These are phyloP conservation scores for Heliamphora exappendiculata DNA, from an alignment of 148 eudicot species.

Conservation along the genomic window DNA sequence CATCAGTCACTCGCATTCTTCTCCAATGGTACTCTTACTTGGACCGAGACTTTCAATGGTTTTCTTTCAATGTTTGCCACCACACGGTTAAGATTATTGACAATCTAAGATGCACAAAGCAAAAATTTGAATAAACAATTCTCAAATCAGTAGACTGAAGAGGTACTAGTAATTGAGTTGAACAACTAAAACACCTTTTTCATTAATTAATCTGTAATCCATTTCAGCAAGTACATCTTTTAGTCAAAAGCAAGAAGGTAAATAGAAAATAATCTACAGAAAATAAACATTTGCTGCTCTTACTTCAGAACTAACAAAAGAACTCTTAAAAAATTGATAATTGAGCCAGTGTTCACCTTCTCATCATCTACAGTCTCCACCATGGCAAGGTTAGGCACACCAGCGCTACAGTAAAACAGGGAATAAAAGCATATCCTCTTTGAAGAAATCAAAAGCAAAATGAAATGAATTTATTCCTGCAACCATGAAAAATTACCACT, in stretches of 20 bases:
- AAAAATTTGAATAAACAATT: not conserved
- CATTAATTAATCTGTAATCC: not conserved
- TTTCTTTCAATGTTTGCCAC: slow-evolving; percentile 71
- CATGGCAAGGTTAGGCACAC: slow-evolving; percentile 84
- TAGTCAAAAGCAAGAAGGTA: not conserved
- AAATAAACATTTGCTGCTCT: not conserved
- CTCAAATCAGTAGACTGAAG: not conserved
- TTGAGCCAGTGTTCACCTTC: slow-evolving; percentile 45
- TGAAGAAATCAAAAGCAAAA: slow-evolving; percentile 5
- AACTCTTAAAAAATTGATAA: not conserved
- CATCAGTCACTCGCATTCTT: slow-evolving; percentile 56
- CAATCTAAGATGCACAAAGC: slow-evolving; percentile 50
- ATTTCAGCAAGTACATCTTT: not conserved
- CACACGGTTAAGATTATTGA: slow-evolving; percentile 81
- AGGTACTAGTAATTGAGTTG: not conserved
- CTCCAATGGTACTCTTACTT: slow-evolving; percentile 98
- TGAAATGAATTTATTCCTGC: too few species aligned
- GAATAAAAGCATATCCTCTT: slow-evolving; percentile 2
- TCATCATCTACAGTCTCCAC: slow-evolving; percentile 96
- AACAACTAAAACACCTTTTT: not conserved
- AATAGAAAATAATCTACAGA: not conserved
- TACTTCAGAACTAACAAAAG: slow-evolving; percentile 1
- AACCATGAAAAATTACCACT: too few species aligned
- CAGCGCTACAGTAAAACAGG: slow-evolving; percentile 38
- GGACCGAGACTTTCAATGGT: slow-evolving; percentile 76